Conservation (phyloP, 2,329 filamentous ascomycete genomes). For the Tolypocladium endophyticum region DNA sequence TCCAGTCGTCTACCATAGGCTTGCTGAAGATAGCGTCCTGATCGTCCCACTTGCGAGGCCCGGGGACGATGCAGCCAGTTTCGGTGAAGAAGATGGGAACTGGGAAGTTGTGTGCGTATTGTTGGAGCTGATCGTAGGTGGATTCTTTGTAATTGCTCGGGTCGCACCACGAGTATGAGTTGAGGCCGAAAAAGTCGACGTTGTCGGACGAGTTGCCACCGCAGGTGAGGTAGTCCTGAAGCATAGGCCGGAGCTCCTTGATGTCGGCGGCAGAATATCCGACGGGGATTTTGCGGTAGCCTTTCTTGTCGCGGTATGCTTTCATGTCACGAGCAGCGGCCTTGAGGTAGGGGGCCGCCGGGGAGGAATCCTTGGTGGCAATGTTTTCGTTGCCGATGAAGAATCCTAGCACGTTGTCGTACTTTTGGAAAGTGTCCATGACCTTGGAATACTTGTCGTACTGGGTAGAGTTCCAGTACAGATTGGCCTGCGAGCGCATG, state of each 20-base stretch:
- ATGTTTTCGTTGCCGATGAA: conserved; percentile 88
- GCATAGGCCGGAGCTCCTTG: conserved; percentile 50
- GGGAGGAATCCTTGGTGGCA: conserved; percentile 45
- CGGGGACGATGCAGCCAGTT: conserved; percentile 65
- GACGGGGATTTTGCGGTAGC: conserved; percentile 71
- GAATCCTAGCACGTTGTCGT: conserved; percentile 72
- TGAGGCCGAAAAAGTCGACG: conserved; percentile 76
- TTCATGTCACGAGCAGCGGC: conserved; percentile 75
- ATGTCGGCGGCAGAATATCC: conserved; percentile 87
- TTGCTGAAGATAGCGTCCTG: conserved; percentile 67
- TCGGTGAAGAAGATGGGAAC: conserved; percentile 89
- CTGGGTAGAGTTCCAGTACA: conserved; percentile 65
- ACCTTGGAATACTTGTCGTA: conserved; percentile 57
- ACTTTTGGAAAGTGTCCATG: conserved; percentile 67
- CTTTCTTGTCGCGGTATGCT: conserved; percentile 63
- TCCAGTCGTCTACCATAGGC: conserved; percentile 60
- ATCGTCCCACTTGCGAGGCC: conserved; percentile 56
- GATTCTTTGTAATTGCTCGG: conserved; percentile 45
- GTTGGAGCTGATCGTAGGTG: conserved; percentile 60
- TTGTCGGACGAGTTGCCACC: conserved; percentile 57
- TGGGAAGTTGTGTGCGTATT: conserved; percentile 57
- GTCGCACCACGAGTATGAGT: conserved; percentile 77
- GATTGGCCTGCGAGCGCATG: conserved; percentile 31
- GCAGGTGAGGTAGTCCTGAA: conserved; percentile 68
- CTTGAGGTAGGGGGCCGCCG: conserved; percentile 72